Conservation (phyloP, 768 basidiomycete species). For the Ramaria rubella region DNA sequence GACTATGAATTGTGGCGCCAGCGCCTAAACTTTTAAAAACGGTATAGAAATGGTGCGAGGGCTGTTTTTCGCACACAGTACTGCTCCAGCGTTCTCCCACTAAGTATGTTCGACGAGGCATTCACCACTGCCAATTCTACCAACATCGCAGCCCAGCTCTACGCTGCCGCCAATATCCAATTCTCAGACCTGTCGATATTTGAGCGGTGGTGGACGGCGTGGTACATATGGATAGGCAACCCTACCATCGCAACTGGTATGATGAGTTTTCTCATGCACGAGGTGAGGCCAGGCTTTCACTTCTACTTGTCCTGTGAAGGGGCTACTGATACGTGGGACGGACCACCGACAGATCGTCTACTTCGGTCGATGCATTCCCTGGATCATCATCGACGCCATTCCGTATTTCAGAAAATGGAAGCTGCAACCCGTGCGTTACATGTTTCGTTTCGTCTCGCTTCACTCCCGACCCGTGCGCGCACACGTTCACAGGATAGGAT, state of each 20-base stretch:
- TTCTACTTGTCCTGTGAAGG: too few relatives aligned
- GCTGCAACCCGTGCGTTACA: slow-evolving; percentile 67
- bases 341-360: slow-evolving; percentile 92
- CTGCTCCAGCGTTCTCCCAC: neutral
- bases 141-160: slow-evolving; percentile 6
- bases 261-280: slow-evolving; percentile 88
- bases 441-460: too few relatives aligned
- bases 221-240: slow-evolving; percentile 84
- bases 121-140: neutral
- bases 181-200: slow-evolving; percentile 56
- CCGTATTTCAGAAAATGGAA: slow-evolving; percentile 95
- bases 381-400: slow-evolving; percentile 92
- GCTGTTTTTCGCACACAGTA: too few relatives aligned
- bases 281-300: too few relatives aligned
- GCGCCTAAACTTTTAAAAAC: too few relatives aligned
- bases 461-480: neutral
- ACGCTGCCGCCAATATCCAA: slow-evolving; percentile 53
- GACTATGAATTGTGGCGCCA: too few relatives aligned
- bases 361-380: slow-evolving; percentile 91
- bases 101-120: neutral
- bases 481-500: slow-evolving; percentile 46
- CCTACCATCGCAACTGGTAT: slow-evolving; percentile 90
- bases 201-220: slow-evolving; percentile 77
- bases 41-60: too few relatives aligned
- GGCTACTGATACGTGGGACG: too few relatives aligned